Evolutionary conservation across 148 eudicot genomes (phyloP).

Genomic region (Chenopodium berlandieri): DNA sequence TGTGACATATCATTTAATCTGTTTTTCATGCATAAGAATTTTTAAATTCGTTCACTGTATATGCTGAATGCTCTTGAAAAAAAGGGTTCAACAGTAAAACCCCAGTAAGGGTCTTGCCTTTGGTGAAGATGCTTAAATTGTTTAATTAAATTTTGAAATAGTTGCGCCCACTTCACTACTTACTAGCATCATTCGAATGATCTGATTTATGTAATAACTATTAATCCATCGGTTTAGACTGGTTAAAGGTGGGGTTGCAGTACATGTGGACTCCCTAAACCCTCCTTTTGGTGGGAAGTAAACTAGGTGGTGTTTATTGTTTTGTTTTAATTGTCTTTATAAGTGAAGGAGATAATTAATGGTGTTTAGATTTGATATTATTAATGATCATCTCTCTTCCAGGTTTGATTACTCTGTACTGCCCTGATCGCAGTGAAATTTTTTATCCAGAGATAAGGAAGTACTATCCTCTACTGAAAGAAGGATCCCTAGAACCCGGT

Average conservation of each 20-base stretch:
- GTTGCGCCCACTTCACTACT: neutral
- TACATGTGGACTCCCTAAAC: neutral
- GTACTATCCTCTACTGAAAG: conserved; percentile 73
- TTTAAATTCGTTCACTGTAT: neutral
- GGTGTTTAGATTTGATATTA: neutral
- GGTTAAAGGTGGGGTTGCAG: neutral
- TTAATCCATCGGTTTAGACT: neutral
- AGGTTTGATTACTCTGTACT: conserved; percentile 84
- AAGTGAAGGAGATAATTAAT: neutral
- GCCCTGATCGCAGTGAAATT: conserved; percentile 45
- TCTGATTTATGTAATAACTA: neutral
- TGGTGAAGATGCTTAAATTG: neutral
- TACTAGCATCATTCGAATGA: neutral
- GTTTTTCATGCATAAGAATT: neutral
- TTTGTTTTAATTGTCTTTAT: neutral
- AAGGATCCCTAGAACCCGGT: conserved; percentile 73
- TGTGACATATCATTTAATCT: neutral
- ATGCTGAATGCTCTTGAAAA: neutral
- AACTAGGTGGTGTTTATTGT: neutral
- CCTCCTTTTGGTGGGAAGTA: neutral
- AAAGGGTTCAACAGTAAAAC: neutral
- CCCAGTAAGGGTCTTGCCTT: neutral
- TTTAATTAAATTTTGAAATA: neutral
- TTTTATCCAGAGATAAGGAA: conserved; percentile 80
- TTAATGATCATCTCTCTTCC: conserved; percentile 15